Base-by-base conservation (phyloP, 164 flowering plant genomes). In the Umbellularia californica region DNA sequence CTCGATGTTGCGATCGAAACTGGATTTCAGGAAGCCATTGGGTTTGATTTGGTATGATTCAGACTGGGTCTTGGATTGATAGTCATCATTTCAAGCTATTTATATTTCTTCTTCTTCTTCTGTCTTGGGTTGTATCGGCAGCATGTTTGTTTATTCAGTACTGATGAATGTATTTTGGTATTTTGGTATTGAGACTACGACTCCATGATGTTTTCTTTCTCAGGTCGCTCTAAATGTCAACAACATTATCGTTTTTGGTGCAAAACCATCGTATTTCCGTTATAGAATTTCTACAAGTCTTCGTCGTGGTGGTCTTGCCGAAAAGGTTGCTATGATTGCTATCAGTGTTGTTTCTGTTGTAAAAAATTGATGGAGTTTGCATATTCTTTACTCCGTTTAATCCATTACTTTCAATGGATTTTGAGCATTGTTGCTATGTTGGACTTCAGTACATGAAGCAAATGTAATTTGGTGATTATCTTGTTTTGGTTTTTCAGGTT, bases 141-240 rank as follows among this genome's bases (percentile, higher is more conserved):
- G 27, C 27, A 27, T 27, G 27, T 27, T 27, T 27, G 27, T 27
- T 27, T 65, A 13, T 15, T 5, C 35, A 65, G 28, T 13, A 65
- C 2, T 65, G 27, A 27, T 27, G 27, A 27, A 27, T 27, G 25
- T 17, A 20, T 55, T 33, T 70, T 63, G 28, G 41, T 27, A 27
- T 27, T 27, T 27, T 27, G 27, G 27, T 27, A 70, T 2, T 55
- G 41, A 27, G 27, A 30, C 30, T 50, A 13, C 2, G 10, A 20
- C 35, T 60, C 27, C 27, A 27, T 62, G n/a, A 62, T 19, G 65
- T 12, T 81, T 50, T 69, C 15, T 50, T 72, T 20, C 71, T 50
- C 82, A 95, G 99, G 99, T 95, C 75, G 99, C 99, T 2, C 93
- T 95, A 98, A 95, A 97, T 82, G 97, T 95, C 50, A 95, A 95